These are phyloP conservation scores for Glycine soja DNA, from an alignment of 306 rosid genomes.

Conservation along the genomic window DNA sequence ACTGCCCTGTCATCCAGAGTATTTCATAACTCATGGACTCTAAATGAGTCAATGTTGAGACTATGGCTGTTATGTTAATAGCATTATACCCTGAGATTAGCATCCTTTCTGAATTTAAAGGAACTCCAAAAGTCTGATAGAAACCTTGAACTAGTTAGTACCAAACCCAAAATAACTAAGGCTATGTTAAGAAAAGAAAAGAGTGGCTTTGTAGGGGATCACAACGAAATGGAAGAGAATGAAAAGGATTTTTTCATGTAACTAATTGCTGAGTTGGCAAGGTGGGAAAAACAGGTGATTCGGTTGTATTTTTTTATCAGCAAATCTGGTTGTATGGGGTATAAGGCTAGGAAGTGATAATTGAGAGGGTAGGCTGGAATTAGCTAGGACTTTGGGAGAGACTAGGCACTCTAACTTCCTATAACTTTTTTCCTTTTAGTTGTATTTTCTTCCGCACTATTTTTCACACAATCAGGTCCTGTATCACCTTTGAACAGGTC, in stretches of 20 bases:
- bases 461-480: neutral
- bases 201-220: neutral
- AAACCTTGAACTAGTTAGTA: neutral
- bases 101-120: conserved; percentile 38
- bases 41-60: conserved; percentile 19
- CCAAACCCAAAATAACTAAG: neutral
- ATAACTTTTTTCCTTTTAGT: neutral
- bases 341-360: neutral
- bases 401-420: neutral
- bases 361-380: neutral
- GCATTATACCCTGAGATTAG: neutral
- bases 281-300: neutral
- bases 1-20: conserved; percentile 4
- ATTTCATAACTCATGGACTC: conserved; percentile 14
- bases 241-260: neutral
- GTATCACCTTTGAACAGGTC: neutral
- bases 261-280: neutral
- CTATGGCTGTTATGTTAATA: conserved; percentile 7
- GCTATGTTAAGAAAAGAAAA: neutral
- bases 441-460: neutral
- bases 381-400: neutral
- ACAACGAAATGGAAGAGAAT: neutral
- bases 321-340: neutral
- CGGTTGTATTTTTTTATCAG: neutral
- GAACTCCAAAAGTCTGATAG: conserved; percentile 29